Conservation (phyloP, 176 grass and related monocot genomes). For the Secale cereale region DNA sequence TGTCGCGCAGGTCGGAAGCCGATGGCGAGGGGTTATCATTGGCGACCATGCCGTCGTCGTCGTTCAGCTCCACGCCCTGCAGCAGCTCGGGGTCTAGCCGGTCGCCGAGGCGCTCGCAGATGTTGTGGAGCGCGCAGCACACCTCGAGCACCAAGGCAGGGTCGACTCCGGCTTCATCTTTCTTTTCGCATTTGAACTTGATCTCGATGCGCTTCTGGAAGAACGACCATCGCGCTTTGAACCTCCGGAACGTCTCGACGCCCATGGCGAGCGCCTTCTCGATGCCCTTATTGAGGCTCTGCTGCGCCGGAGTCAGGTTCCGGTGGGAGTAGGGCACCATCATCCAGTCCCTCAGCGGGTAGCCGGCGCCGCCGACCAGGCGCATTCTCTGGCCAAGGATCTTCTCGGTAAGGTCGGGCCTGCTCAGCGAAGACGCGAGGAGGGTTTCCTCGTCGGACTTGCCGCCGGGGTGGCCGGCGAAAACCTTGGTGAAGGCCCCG, state of each 20-base stretch:
- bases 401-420: background rate
- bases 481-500: conserved; percentile 75
- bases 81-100: conserved; percentile 32
- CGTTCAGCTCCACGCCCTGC: conserved; percentile 38
- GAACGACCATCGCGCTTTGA: conserved; percentile 68
- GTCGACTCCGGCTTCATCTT: conserved; percentile 6
- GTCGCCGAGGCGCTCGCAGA: conserved; percentile 70
- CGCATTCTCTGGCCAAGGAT: conserved; percentile 34
- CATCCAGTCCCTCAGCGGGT: conserved; percentile 76
- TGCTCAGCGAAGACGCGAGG: conserved; percentile 48
- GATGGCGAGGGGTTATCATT: conserved; percentile 51
- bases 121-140: conserved; percentile 91
- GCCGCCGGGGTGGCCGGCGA: conserved; percentile 60
- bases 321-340: conserved; percentile 69
- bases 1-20: conserved; percentile 36
- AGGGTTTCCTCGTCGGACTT: conserved; percentile 64
- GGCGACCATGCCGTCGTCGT: conserved; percentile 50
- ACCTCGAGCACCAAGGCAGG: conserved; percentile 60
- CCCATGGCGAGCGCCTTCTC: conserved; percentile 40
- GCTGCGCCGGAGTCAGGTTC: conserved; percentile 81
- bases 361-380: conserved; percentile 54
- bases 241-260: conserved; percentile 48
- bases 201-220: conserved; percentile 72
- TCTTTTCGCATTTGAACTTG: conserved; percentile 9
- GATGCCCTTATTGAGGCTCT: conserved; percentile 66